Conservation (phyloP, 805 yeast species). For the Yamadazyma sp. region DNA sequence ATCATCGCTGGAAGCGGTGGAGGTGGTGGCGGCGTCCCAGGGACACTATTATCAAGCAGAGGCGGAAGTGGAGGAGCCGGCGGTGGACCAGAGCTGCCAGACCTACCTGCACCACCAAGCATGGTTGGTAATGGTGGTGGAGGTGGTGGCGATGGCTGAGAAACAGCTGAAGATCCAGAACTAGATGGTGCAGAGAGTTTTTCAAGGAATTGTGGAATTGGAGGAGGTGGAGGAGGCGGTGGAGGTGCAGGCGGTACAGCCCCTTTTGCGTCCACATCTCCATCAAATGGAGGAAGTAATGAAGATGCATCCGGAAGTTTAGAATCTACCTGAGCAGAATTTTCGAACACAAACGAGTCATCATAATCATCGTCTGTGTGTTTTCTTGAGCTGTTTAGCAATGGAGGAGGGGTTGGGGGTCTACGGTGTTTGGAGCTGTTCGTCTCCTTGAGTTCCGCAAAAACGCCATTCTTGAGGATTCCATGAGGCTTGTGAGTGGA, state of each 20-base stretch:
- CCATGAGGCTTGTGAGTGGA: constrained; percentile 5
- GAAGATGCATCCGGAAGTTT: no score
- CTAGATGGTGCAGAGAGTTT: constrained; percentile 23
- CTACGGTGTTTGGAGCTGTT: neutral
- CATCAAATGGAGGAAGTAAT: neutral
- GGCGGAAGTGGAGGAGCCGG: constrained; percentile 23
- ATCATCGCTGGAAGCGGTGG: constrained; percentile 3
- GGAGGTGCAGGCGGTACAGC: constrained; percentile 12
- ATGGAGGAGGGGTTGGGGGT: constrained; percentile 12
- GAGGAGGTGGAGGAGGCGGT: constrained; percentile 20
- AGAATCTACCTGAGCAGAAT: no score
- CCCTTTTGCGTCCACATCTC: no score
- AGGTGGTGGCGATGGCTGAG: constrained; percentile 16
- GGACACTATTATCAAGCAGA: constrained; percentile 5
- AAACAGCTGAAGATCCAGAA: constrained; percentile 1
- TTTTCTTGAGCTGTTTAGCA: no score
- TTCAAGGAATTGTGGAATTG: constrained; percentile 13
- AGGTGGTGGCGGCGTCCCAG: constrained; percentile 7
- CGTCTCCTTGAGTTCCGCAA: constrained; percentile 7
- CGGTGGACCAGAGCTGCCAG: constrained; percentile 9
- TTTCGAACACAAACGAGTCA: constrained; percentile 2
- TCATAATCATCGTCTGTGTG: constrained; percentile 3
- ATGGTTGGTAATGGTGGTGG: constrained; percentile 7
- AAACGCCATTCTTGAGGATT: constrained; percentile 4
- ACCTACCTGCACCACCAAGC: neutral